Evolutionary conservation across 1,139 yeast genomes (phyloP), one percentile per base, ranked within the genome.

Genomic region (Entelexis sorbosivorans): DNA sequence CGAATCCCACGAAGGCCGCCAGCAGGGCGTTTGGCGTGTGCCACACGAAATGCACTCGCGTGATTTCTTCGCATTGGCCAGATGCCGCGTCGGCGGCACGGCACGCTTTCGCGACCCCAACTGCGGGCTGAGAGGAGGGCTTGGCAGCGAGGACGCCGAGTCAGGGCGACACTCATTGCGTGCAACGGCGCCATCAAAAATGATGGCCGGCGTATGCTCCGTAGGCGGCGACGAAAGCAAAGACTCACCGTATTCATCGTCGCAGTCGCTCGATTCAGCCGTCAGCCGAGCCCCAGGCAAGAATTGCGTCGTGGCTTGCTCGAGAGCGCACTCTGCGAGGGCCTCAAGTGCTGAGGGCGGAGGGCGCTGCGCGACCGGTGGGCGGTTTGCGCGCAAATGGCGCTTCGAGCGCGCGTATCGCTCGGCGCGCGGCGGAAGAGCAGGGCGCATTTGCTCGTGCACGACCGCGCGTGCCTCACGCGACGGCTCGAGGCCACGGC

Each of bases 1-100:
- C 20, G 74, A 67, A 3, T 93, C 81, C 98, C 98, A 91, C 8
- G 95, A 82, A 2, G 98, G 98, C 64, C 98, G 78, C 98, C 98
- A 91, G 67, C 98, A 91, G 11, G 98, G 98, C 13, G 95, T 85
- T 60, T 84, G 94, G 57, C 82, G 85, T 1, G 93, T 80, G 13
- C 89, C 88, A 69, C 98, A 91, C 5, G 96, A 86, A 32, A 91
- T 81, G 66, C 98, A 91, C 10, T 16, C 43, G 26, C 45, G 16
- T 29, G 35, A 8, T 3, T 20, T 7, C 28, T 22, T 36, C 36
- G 24, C 6, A 6, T 22, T 22, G 24, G 24, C 24, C 24, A 22
- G 24, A 4, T 6, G 4, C 24, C 6, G 24, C 24, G 6, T 4
- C 24, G 24, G 6, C 6, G 24, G 24, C 24, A 6, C 24, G 6